Base-by-base conservation (phyloP, 2,329 filamentous ascomycete species). In the Colletotrichum viniferum region DNA sequence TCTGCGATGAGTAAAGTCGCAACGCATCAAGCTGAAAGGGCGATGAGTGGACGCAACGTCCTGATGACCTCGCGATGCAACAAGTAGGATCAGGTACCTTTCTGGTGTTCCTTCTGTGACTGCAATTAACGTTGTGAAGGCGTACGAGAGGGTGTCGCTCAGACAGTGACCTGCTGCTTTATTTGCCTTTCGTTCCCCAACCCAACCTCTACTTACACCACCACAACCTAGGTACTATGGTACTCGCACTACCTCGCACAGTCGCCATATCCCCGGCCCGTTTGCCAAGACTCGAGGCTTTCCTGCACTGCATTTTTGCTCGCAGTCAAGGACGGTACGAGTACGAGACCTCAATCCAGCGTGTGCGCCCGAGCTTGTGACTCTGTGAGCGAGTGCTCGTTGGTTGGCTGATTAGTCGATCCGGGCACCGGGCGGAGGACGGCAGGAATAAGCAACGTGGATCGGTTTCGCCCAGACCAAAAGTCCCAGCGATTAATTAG, bases 361-460 rank as follows among this genome's bases (percentile, higher is more conserved):
- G 21, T 52, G 36, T 52, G 24, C 65, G 30, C 32, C 48, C 32
- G 18, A 34, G 32, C 32, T 21, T 24, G n/a, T 38, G 38, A 43
- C 18, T 38, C 16, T 38, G 16, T 43, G 38, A 43, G 18, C 0
- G 21, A 68, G 18, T 21, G 18, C 18, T 24, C 7, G 48, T 16
- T 48, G 36, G 55, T 67, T 55, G 55, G 24, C 26, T 26, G 34
- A n/a, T 56, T 62, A 21, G 24, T 71, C 36, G 32, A 56, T 34
- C 38, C 73, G 69, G 63, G 30, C 56, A 32, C 43, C 73, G 58
- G 32, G 56, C 73, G 43, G 55, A 73, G 43, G 64, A 73, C 26
- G 18, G 28, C 30, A 52, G 58, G 34, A 73, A 74, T 68, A 73
- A 75, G 73, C 73, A 69, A 60, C 38, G 69, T 43, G 43, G 63